Evolutionary conservation across 176 grass and related monocot species (phyloP), one percentile per base, ranked within the genome.

Genomic region (Zoysia pacifica): DNA sequence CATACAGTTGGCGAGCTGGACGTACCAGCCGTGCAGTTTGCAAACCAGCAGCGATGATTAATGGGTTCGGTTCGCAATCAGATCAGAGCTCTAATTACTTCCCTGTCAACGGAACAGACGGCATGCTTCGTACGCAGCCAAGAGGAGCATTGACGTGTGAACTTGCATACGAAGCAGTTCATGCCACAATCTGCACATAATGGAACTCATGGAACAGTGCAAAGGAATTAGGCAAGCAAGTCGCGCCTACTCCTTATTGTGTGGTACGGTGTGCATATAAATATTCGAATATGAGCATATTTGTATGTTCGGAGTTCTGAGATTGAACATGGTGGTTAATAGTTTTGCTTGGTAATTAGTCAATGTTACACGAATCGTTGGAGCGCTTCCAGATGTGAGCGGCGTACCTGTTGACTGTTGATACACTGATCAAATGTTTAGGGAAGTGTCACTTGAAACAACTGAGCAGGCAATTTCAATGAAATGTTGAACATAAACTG

Each of bases 61-160:
- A 77, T 82, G 13, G 66, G 40, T 58, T 62, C 53, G 55, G 18
- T 12, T 67, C 76, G 49, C 28, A 60, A 53, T 78, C 60, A 42
- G 16, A 87, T 72, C 42, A 43, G 28, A 28, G 37, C 73, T 18
- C 18, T 60, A 67, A 73, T 35, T 42, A 68, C 67, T 67, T 66
- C 43, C 43, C 67, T 73, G 79, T 78, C 85, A 77, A 73, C 60
- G 42, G 45, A 77, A 78, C 67, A 67, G 60, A 67, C 51, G 45
- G 65, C 86, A 67, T 67, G 75, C 68, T 59, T 66, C 44, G 79
- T 61, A 41, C 62, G 76, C 44, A 49, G 73, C 53, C 73, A 16
- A 28, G 28, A 66, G 41, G 58, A 50, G 58, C 63, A 65, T 53
- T 71, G 72, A 63, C 72, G 55, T 53, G 45, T 55, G 39, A 76